Base-by-base conservation (phyloP, 2,329 filamentous ascomycete genomes). In the Penicillium sp. region DNA sequence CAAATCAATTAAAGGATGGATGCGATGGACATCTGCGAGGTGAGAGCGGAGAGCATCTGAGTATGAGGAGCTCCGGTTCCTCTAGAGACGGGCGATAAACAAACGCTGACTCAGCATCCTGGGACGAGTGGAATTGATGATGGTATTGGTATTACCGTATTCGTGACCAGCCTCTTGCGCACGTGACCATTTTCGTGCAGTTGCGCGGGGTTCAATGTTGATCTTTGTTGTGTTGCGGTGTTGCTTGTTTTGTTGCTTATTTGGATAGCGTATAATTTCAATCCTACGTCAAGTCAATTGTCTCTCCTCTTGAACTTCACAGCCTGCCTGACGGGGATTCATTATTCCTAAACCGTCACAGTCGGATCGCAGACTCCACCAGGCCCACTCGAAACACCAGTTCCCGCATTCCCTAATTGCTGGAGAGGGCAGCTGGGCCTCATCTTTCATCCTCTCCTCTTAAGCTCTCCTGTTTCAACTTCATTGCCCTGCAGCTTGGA, bases 1-100 rank as follows among this genome's bases (percentile, higher is more conserved):
- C 26, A 21, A 39, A 38, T 51, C 44, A 56, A 46, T 51, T 49
- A 43, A 50, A 39, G 39, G 34, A 16, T 45, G 42, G 49, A 46
- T 43, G 52, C 7, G 12, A 45, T 33, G 47, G 44, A 46, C 46
- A 45, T 31, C 28, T 10, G 47, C 42, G 29, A 42, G 33, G 6
- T 34, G 33, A 47, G 47, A 42, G 33, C 8, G 29, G 33, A 47
- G 47, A 53, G 50, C 13, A 33, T 33, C 15, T 33, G 54, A 52
- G 47, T 45, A 51, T 53, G 39, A 41, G 26, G 10, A 47, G 57
- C 46, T 56, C 49, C 51, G 49, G 67, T 70, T 69, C 64, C 65
- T 62, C 60, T 51, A 70, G 67, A 58, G 64, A 70, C 66, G 52
- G 51, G 54, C 54, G 51, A 63, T 71, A 70, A 71, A 70, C 64